A percentile compares a stretch with the other conserved stretches of the same genome.
These are phyloP conservation scores for Pseudonitzschia multiseries DNA, from an alignment of 108 stramenopile genomes.

Conservation along the genomic window DNA sequence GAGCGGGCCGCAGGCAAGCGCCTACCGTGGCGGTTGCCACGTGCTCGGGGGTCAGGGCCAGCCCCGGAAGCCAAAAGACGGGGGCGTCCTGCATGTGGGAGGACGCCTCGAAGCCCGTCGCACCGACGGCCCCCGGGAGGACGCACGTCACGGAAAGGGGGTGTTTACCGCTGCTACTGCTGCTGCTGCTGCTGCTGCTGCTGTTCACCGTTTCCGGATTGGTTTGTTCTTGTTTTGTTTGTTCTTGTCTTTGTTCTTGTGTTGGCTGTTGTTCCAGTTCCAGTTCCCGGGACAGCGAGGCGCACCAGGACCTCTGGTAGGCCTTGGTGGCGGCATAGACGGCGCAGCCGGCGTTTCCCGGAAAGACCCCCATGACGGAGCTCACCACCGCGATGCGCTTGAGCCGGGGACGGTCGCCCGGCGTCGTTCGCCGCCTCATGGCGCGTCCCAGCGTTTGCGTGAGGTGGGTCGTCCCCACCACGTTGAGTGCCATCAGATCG, in stretches of 20 bases:
- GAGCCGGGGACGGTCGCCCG: background rate
- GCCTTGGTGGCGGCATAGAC: constrained; percentile 13
- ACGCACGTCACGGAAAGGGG: background rate
- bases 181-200: no score
- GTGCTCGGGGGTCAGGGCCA: background rate
- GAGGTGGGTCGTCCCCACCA: background rate
- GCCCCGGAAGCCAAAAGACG: background rate
- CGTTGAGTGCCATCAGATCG: background rate
- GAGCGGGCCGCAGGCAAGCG: background rate
- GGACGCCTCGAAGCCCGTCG: background rate
- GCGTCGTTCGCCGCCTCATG: background rate
- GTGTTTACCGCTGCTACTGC: no score
- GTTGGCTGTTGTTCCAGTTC: background rate
- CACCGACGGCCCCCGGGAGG: background rate
- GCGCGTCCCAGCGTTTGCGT: background rate
- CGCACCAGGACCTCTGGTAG: background rate
- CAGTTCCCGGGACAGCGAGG: background rate
- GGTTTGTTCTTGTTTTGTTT: no score
- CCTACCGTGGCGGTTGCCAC: background rate
- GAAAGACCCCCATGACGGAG: background rate
- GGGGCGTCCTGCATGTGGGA: background rate
- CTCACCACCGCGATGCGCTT: background rate
- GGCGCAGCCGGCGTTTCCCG: background rate
- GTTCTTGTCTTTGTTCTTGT: no score
- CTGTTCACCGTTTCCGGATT: no score